Conservation (phyloP, 805 yeast species). For the Schizosaccharomyces octosporus region DNA sequence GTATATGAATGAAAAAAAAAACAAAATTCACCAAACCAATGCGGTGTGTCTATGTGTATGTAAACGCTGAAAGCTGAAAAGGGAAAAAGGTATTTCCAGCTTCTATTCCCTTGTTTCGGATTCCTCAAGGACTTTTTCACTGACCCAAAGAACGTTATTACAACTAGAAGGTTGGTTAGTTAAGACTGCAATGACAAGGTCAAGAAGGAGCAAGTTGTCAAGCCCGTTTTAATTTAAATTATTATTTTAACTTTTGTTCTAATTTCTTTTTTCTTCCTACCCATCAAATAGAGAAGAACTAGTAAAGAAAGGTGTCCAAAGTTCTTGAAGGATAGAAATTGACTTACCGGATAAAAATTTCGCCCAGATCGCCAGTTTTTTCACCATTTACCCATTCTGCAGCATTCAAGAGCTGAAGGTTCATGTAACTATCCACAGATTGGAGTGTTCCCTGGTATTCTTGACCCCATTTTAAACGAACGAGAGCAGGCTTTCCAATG, state of each 20-base stretch:
- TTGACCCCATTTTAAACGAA: slow-evolving; percentile 70
- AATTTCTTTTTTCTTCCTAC: no score
- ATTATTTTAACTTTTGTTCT: no score
- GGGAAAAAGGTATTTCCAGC: not conserved
- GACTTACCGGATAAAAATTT: slow-evolving; percentile 35
- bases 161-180: slow-evolving; percentile 18
- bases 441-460: slow-evolving; percentile 60
- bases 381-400: slow-evolving; percentile 27
- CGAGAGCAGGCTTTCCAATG: slow-evolving; percentile 42
- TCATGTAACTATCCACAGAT: slow-evolving; percentile 82
- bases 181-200: slow-evolving; percentile 4
- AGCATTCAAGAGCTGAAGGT: slow-evolving; percentile 45
- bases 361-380: slow-evolving; percentile 35
- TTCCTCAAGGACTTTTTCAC: not conserved
- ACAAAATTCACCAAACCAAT: no score
- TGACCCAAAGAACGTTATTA: slow-evolving; percentile 15
- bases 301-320: no score
- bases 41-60: no score
- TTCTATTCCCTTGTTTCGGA: not conserved
- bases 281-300: no score
- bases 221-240: no score
- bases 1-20: no score
- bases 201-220: no score
- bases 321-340: not conserved
- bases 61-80: no score